Evolutionary conservation across 1,139 yeast genomes (phyloP), one percentile per base, ranked within the genome.

Genomic region (Taiozyma sp.): DNA sequence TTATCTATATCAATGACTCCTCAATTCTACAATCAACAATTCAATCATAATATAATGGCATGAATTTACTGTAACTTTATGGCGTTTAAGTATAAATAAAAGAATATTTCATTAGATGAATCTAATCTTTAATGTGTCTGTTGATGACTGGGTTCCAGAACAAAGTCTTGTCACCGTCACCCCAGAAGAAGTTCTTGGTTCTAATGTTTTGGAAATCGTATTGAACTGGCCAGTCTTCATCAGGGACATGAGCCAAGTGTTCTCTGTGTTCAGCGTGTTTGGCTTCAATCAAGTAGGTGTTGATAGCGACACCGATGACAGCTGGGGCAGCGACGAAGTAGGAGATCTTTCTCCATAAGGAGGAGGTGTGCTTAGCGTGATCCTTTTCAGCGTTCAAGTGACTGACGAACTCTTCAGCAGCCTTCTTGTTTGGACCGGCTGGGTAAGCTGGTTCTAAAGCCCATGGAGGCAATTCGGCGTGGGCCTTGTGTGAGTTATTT

Each of bases 71-170:
- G 28, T 41, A 32, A 21, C 22, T 19, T 26, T 24, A 14, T 32
- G 11, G 29, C 28, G 29, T 37, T 11, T 42, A 32, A 42, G 34
- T 43, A 22, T 40, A 47, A 45, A 43, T 24, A 43, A 47, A 34
- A 43, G 16, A 19, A 7, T 16, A 42, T 21, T 22, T 9, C 28
- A 30, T 43, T 32, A 43, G 40, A 32, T 19, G 14, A 28, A 49
- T 49, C 44, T 53, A 53, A 42, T 57, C 51, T 52, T 53, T 58
- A 53, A 85, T 74, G 77, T 88, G 87, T 80, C 96, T 87, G 86
- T 93, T 93, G 69, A 88, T 80, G 66, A 82, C 87, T 52, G 87
- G 77, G 77, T 89, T 90, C 99, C 99, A 93, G 86, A 93, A 93
- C 69, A 87, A 76, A 58, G 98, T 89, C 80, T 88, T 84, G 79